Evolutionary conservation across 106 monocot species (phyloP).

Genomic region (Platanthera zijinensis): DNA sequence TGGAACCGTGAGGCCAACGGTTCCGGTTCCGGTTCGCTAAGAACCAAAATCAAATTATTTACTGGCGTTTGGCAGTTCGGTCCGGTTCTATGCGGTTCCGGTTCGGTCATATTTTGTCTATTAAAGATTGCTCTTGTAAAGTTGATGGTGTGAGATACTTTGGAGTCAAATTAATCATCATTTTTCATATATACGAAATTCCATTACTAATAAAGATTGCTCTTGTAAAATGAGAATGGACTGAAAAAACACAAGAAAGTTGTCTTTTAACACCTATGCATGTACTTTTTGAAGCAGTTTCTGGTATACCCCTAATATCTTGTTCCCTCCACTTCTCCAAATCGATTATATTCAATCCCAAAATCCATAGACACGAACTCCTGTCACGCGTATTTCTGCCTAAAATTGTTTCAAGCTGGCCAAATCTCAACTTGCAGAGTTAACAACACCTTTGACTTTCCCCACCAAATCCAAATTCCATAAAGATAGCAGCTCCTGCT

Average conservation of each 20-base stretch:
- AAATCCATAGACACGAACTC: constrained; percentile 39
- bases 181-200: not conserved
- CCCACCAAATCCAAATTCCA: constrained; percentile 42
- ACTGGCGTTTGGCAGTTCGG: no score
- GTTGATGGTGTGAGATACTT: no score
- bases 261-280: not conserved
- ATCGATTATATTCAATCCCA: constrained; percentile 42
- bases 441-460: constrained; percentile 33
- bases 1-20: no score
- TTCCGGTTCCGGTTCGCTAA: no score
- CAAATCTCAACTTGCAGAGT: constrained; percentile 31
- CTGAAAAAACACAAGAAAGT: no score
- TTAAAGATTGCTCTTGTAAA: no score
- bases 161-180: no score
- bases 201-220: not conserved
- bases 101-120: no score
- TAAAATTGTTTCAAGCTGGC: constrained; percentile 34
- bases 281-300: constrained; percentile 22
- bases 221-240: not conserved
- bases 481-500: constrained; percentile 33
- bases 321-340: constrained; percentile 42
- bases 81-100: no score
- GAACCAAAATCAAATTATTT: no score
- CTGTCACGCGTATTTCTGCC: constrained; percentile 9
- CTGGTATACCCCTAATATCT: constrained; percentile 27